A percentile compares a stretch with the other conserved stretches of the same genome.
These are phyloP conservation scores for Trichoderma endophyticum DNA, from an alignment of 2,329 filamentous ascomycete genomes.

Conservation along the genomic window DNA sequence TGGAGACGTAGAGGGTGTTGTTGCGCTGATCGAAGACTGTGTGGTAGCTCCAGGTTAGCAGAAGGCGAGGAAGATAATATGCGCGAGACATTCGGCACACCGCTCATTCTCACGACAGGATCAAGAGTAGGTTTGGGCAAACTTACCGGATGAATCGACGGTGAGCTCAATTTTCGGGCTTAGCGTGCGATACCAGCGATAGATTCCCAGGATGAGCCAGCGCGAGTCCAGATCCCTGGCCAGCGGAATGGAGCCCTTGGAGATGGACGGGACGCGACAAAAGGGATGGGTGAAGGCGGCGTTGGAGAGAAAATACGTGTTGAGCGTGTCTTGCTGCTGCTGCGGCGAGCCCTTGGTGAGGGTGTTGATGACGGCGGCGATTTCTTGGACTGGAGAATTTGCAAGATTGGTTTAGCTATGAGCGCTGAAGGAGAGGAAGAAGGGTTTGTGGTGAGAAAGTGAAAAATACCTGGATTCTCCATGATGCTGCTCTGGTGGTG, in stretches of 20 bases:
- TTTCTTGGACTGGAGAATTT: constrained; percentile 49
- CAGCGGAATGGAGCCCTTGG: constrained; percentile 39
- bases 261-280: constrained; percentile 62
- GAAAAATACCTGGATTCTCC: constrained; percentile 42
- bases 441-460: no score
- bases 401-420: not conserved
- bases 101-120: not conserved
- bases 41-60: constrained; percentile 28
- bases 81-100: not conserved
- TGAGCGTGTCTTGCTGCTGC: constrained; percentile 62
- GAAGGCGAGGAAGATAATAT: not conserved
- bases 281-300: constrained; percentile 77
- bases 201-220: constrained; percentile 65
- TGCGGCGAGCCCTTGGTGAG: constrained; percentile 66
- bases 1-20: constrained; percentile 67
- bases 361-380: constrained; percentile 61
- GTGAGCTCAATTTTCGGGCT: constrained; percentile 68
- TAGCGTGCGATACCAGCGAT: constrained; percentile 81
- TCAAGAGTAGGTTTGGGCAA: not conserved
- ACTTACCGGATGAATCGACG: constrained; percentile 56
- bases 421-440: not conserved
- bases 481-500: constrained; percentile 24
- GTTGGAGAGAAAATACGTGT: constrained; percentile 69
- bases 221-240: constrained; percentile 56
- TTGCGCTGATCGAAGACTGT: constrained; percentile 65